phyloP scores from a whole-genome alignment of 345 rosid genomes.

The Citrus sp. region DNA sequence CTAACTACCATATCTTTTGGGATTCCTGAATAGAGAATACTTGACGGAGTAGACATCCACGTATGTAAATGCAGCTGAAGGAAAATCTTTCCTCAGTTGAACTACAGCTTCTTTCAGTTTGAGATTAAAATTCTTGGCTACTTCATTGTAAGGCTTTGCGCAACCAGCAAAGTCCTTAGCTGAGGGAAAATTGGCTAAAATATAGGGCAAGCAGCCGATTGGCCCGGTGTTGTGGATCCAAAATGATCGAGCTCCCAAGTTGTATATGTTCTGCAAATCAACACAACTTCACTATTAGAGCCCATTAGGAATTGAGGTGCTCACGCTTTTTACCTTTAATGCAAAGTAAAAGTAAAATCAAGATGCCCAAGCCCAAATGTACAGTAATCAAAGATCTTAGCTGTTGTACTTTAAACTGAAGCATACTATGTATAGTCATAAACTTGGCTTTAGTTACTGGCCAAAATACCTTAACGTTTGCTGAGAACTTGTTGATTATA shows the following conservation, averaged over 20 bases:
- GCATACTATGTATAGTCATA: too few species aligned
- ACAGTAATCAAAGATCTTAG: background rate
- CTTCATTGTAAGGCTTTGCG: slow-evolving; percentile 39
- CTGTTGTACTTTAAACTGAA: background rate
- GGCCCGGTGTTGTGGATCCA: slow-evolving; percentile 85
- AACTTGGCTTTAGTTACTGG: background rate
- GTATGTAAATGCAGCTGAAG: slow-evolving; percentile 39
- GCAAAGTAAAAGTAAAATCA: too few species aligned
- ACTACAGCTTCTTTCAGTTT: slow-evolving; percentile 29
- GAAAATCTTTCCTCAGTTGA: slow-evolving; percentile 34
- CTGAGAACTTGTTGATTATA: slow-evolving; percentile 33
- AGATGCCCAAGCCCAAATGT: too few species aligned
- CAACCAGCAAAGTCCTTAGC: slow-evolving; percentile 49
- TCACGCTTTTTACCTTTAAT: too few species aligned
- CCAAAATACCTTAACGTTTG: slow-evolving; percentile 31
- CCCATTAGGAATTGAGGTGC: too few species aligned
- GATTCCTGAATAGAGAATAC: slow-evolving; percentile 38
- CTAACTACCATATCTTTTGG: slow-evolving; percentile 39
- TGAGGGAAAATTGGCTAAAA: slow-evolving; percentile 24
- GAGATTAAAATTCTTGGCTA: slow-evolving; percentile 45
- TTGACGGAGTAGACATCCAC: slow-evolving; percentile 54
- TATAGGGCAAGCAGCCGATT: slow-evolving; percentile 57
- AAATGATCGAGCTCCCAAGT: slow-evolving; percentile 45
- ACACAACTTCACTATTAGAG: background rate
- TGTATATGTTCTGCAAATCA: slow-evolving; percentile 37